A percentile compares a stretch with the other conserved stretches of the same genome.
phyloP scores from a whole-genome alignment of 176 grass and related monocot genomes.

The Aegilops umbellulata region DNA sequence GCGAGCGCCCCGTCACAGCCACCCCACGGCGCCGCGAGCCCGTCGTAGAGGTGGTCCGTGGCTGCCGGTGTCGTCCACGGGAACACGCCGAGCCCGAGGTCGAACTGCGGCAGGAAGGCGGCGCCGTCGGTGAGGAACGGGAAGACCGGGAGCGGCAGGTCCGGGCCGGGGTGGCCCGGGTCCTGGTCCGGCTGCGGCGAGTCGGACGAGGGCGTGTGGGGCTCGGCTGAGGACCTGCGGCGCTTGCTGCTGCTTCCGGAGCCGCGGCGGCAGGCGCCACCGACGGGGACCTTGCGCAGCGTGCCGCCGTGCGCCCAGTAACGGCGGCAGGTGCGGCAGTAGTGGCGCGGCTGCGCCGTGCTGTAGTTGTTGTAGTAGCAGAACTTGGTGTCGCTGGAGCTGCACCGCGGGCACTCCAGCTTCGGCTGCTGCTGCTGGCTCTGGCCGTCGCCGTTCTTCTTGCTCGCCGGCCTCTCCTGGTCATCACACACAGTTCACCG shows the following conservation, averaged over 20 bases:
- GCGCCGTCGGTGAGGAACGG: slow-evolving; percentile 39
- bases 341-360: slow-evolving; percentile 85
- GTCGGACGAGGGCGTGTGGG: background rate
- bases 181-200: background rate
- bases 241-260: slow-evolving; percentile 51
- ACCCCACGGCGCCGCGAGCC: slow-evolving; percentile 26
- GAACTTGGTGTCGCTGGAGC: slow-evolving; percentile 88
- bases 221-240: slow-evolving; percentile 19
- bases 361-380: slow-evolving; percentile 99
- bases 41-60: background rate
- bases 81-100: slow-evolving; percentile 1
- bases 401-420: slow-evolving; percentile 43
- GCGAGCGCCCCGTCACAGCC: background rate
- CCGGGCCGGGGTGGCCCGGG: background rate
- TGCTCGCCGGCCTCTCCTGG: too few species aligned
- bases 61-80: background rate
- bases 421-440: background rate
- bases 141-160: background rate
- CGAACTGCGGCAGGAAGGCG: slow-evolving; percentile 33
- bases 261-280: slow-evolving; percentile 3
- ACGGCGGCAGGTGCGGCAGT: slow-evolving; percentile 37
- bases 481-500: too few species aligned
- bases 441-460: too few species aligned
- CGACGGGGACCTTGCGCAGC: background rate
- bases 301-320: slow-evolving; percentile 3